phyloP scores from a whole-genome alignment of 441 rosid genomes.

The Brassica balearica region DNA sequence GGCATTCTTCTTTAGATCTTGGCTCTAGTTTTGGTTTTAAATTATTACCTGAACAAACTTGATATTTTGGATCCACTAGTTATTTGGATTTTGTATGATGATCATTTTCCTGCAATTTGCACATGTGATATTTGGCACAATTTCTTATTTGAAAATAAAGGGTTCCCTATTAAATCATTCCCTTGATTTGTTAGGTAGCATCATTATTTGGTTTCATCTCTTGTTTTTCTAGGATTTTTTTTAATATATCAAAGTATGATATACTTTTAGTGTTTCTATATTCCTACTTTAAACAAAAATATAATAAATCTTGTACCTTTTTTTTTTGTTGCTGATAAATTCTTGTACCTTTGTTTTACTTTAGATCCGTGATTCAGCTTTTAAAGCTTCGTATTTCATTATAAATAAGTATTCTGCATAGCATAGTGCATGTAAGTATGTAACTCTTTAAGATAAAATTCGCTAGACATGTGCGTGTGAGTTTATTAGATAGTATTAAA shows the following conservation, averaged over 20 bases:
- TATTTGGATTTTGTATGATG: slow-evolving; percentile 9
- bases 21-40: slow-evolving; percentile 5
- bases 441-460: slow-evolving; percentile 4
- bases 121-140: slow-evolving; percentile 38
- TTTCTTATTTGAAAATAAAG: slow-evolving; percentile 24
- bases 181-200: slow-evolving; percentile 25
- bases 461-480: slow-evolving; percentile 30
- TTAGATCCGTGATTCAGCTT: slow-evolving; percentile 30
- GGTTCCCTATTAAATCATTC: slow-evolving; percentile 22
- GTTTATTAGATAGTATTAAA: slow-evolving; percentile 15
- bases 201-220: slow-evolving; percentile 27
- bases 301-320: neutral
- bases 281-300: neutral
- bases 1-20: slow-evolving; percentile 15
- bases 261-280: slow-evolving; percentile 11
- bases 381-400: slow-evolving; percentile 27
- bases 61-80: slow-evolving; percentile 4
- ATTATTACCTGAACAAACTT: neutral
- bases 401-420: slow-evolving; percentile 2
- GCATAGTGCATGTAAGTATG: slow-evolving; percentile 22
- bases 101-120: slow-evolving; percentile 14
- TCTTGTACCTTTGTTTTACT: slow-evolving; percentile 9
- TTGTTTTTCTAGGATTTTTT: slow-evolving; percentile 9
- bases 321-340: neutral
- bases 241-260: neutral